phyloP scores from a whole-genome alignment of 305 asterid genomes.

The Solanum hybrid region DNA sequence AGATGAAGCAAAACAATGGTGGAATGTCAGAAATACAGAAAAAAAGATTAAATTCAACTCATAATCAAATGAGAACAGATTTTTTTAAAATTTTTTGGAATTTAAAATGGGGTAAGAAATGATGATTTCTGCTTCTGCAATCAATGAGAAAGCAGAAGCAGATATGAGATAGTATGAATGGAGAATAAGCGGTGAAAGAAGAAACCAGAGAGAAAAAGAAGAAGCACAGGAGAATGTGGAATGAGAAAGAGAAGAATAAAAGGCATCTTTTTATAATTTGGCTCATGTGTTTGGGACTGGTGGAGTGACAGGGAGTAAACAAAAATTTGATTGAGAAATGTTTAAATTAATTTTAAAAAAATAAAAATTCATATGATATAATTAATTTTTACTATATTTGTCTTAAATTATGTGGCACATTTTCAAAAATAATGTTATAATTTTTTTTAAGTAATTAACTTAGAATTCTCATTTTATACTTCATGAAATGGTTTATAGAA shows the following conservation, averaged over 20 bases:
- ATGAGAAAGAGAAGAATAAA: neutral
- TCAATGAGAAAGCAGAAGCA: conserved; percentile 6
- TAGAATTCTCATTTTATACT: too few species aligned
- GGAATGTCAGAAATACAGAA: conserved; percentile 42
- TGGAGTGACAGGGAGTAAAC: neutral
- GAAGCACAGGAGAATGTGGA: neutral
- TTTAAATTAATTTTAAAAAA: neutral
- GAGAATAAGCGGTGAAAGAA: neutral
- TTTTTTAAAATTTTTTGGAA: neutral
- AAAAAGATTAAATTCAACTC: neutral
- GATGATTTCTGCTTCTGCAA: neutral
- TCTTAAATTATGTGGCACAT: neutral
- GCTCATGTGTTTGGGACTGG: neutral
- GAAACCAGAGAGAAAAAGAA: neutral
- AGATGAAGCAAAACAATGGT: conserved; percentile 37
- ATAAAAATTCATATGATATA: too few species aligned
- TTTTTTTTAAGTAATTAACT: neutral
- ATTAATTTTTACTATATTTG: neutral
- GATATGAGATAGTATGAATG: neutral
- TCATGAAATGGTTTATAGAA: too few species aligned
- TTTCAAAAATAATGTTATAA: too few species aligned
- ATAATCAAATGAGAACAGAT: neutral
- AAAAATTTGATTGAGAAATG: neutral
- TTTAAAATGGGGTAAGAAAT: conserved; percentile 8
- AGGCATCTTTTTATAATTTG: neutral